Evolutionary conservation across 768 basidiomycete genomes (phyloP).

Genomic region (Boletus rubescentipes): DNA sequence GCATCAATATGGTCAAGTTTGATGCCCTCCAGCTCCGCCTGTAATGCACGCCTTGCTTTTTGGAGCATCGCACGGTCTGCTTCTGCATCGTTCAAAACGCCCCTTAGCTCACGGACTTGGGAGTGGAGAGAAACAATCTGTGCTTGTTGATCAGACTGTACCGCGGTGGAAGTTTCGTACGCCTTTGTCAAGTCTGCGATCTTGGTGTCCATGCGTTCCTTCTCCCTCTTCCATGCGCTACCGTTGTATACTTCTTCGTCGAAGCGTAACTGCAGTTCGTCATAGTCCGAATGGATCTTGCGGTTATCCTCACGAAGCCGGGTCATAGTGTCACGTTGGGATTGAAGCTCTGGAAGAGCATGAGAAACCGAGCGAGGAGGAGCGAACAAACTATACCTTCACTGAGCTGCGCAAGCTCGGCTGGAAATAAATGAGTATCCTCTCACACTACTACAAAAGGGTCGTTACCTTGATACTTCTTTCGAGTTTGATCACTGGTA

Average conservation of each 20-base stretch:
- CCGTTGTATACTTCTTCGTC: constrained; percentile 79
- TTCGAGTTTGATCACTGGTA: constrained; percentile 73
- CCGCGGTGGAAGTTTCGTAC: constrained; percentile 68
- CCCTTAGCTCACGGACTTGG: constrained; percentile 80
- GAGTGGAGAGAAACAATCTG: constrained; percentile 84
- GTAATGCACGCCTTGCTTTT: constrained; percentile 77
- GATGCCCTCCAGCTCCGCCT: constrained; percentile 78
- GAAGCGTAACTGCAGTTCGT: constrained; percentile 69
- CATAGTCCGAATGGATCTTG: constrained; percentile 72
- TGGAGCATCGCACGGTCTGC: constrained; percentile 76
- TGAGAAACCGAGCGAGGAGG: constrained; percentile 7
- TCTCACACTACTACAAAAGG: not conserved
- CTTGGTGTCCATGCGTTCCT: constrained; percentile 82
- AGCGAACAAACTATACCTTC: constrained; percentile 51
- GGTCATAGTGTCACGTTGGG: constrained; percentile 73
- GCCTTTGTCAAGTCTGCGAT: constrained; percentile 72
- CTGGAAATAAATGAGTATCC: constrained; percentile 35
- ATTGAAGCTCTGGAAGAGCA: constrained; percentile 58
- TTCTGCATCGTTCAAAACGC: constrained; percentile 83
- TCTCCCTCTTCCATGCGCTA: constrained; percentile 84
- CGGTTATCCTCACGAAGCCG: constrained; percentile 78
- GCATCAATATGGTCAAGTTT: constrained; percentile 73
- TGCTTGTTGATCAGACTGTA: constrained; percentile 77
- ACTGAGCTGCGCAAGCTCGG: constrained; percentile 74
- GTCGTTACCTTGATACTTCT: constrained; percentile 76